Percentiles rank a stretch among this genome's conserved stretches.
phyloP scores from a whole-genome alignment of 1,284 basidiomycete genomes.

The Pyrrhoderma lamaoense region DNA sequence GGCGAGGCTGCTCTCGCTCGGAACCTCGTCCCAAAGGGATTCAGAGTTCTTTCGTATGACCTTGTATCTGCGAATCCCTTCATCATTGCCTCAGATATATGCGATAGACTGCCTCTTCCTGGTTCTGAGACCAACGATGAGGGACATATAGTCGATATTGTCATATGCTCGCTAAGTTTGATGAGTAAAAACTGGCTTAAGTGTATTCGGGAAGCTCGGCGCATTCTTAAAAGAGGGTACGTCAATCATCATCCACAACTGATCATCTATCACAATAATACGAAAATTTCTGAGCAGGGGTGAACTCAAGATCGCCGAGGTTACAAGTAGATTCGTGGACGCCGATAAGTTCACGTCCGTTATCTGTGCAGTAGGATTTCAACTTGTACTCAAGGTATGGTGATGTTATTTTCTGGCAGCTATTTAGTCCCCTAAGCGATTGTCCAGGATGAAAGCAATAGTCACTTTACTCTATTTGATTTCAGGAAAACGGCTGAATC shows the following conservation, averaged over 20 bases:
- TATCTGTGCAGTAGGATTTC: conserved; percentile 75
- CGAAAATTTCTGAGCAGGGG: conserved; percentile 54
- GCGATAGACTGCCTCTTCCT: conserved; percentile 66
- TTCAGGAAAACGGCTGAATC: conserved; percentile 62
- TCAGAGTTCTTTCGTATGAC: conserved; percentile 75
- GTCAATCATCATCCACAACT: conserved; percentile 26
- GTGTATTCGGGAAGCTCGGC: conserved; percentile 84
- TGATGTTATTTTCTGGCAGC: neutral
- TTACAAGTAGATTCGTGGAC: conserved; percentile 80
- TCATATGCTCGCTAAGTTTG: conserved; percentile 88
- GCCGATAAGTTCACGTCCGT: conserved; percentile 71
- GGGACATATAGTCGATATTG: conserved; percentile 81
- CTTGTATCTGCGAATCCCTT: conserved; percentile 67
- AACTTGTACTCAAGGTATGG: conserved; percentile 61
- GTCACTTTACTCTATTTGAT: conserved; percentile 84
- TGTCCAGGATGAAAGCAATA: conserved; percentile 71
- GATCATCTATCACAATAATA: neutral
- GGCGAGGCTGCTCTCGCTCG: conserved; percentile 89
- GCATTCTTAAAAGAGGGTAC: conserved; percentile 76
- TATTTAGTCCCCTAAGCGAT: neutral
- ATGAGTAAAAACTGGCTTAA: conserved; percentile 98
- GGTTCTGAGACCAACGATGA: conserved; percentile 57
- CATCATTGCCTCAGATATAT: conserved; percentile 78
- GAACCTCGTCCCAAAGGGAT: conserved; percentile 58
- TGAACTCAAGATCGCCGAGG: conserved; percentile 89